phyloP scores from a whole-genome alignment of 257 asterid species.

The Coffea eugenioides region DNA sequence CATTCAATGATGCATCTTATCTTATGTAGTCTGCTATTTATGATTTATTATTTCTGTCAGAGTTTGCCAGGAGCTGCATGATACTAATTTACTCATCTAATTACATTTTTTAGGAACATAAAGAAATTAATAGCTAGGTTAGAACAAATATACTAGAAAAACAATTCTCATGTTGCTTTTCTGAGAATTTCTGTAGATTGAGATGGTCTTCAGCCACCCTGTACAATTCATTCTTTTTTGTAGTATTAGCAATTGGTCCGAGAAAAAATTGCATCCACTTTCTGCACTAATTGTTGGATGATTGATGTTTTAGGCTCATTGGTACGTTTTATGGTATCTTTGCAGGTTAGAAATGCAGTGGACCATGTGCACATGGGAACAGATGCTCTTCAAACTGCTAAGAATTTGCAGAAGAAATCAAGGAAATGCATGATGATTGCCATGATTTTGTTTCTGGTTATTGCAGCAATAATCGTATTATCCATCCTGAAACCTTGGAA shows the following conservation, averaged over 20 bases:
- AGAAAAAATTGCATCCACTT: background rate
- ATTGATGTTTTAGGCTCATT: background rate
- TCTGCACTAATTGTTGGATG: too few species aligned
- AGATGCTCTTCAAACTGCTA: slow-evolving; percentile 81
- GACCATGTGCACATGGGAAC: slow-evolving; percentile 75
- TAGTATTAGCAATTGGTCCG: too few species aligned
- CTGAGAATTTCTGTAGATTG: background rate
- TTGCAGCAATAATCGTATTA: slow-evolving; percentile 57
- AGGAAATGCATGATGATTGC: slow-evolving; percentile 78
- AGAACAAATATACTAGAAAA: too few species aligned
- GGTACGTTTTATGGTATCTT: background rate
- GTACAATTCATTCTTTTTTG: background rate
- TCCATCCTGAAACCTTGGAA: slow-evolving; percentile 74
- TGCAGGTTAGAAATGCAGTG: slow-evolving; percentile 68
- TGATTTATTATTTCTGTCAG: too few species aligned
- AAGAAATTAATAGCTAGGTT: too few species aligned
- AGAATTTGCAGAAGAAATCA: slow-evolving; percentile 66
- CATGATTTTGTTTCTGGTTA: slow-evolving; percentile 46
- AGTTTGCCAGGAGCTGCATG: too few species aligned
- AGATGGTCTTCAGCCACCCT: background rate
- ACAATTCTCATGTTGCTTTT: background rate
- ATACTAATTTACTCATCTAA: too few species aligned
- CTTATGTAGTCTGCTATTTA: too few species aligned
- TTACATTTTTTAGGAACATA: too few species aligned
- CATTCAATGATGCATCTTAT: too few species aligned